A percentile compares a stretch with the other conserved stretches of the same genome.
Evolutionary conservation across 495 filamentous ascomycete species (phyloP).

Genomic region (Penicillium ucsense): DNA sequence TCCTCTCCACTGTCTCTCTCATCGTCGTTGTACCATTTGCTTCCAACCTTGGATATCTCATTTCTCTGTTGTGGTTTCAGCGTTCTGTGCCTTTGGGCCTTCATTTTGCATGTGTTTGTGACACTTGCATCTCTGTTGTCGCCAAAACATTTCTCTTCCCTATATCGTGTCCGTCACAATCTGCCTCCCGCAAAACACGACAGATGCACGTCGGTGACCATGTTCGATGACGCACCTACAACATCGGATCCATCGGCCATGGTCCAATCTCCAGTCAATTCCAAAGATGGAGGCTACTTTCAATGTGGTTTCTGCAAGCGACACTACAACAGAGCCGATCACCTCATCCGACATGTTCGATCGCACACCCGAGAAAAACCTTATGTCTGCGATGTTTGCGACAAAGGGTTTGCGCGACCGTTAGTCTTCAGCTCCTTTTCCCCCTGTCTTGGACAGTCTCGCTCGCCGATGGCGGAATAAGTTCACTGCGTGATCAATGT

Average conservation of each 20-base stretch:
- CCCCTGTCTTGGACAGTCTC: background rate
- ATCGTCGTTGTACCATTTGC: background rate
- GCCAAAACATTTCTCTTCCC: background rate
- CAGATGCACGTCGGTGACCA: conserved; percentile 3
- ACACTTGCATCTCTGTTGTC: background rate
- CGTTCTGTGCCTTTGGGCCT: too few species aligned
- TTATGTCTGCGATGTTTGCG: conserved; percentile 38
- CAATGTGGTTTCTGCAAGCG: conserved; percentile 47
- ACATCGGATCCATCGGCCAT: conserved; percentile 2
- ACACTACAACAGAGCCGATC: conserved; percentile 45
- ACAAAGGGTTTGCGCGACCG: conserved; percentile 45
- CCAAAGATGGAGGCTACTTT: conserved; percentile 26
- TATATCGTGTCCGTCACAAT: background rate
- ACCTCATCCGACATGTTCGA: conserved; percentile 47
- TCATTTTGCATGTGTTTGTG: too few species aligned
- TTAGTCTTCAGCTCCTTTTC: conserved; percentile 6
- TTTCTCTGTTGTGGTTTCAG: too few species aligned
- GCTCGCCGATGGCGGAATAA: too few species aligned
- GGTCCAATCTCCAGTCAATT: conserved; percentile 8
- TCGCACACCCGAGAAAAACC: conserved; percentile 50
- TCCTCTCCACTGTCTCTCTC: background rate
- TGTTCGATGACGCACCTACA: conserved; percentile 10
- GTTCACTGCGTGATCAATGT: too few species aligned
- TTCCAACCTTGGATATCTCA: background rate
- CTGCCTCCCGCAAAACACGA: background rate